phyloP scores from a whole-genome alignment of 352 stramenopile species.

The Pythium plurisporium region DNA sequence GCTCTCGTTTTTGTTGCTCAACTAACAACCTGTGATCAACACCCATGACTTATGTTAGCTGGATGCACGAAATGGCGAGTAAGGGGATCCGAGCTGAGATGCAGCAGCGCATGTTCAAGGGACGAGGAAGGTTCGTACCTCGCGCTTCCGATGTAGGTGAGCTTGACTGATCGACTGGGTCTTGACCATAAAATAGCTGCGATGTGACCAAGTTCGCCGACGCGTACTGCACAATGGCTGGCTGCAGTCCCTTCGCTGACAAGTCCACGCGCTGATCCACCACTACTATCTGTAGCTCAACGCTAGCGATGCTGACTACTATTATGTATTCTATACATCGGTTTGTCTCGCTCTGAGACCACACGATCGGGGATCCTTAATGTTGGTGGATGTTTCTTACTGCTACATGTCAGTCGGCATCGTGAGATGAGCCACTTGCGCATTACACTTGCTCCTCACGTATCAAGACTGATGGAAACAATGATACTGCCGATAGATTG shows the following conservation, averaged over 20 bases:
- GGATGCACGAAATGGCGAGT: conserved; percentile 67
- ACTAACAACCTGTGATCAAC: not conserved
- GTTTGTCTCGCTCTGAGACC: conserved; percentile 11
- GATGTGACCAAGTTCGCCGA: conserved; percentile 84
- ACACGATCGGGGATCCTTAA: not conserved
- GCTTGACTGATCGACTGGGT: not conserved
- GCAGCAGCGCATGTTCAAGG: conserved; percentile 80
- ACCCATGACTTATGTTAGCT: conserved; percentile 31
- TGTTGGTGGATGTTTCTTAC: conserved; percentile 11
- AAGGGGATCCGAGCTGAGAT: conserved; percentile 69
- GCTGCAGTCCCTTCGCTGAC: conserved; percentile 80
- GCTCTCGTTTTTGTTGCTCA: not conserved
- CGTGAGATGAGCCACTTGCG: not conserved
- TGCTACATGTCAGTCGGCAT: not conserved
- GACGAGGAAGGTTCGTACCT: conserved; percentile 53
- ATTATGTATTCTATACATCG: conserved; percentile 20
- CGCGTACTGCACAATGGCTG: conserved; percentile 81
- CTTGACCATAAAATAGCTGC: conserved; percentile 33
- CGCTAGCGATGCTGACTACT: conserved; percentile 1
- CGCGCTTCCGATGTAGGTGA: not conserved
- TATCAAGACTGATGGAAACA: no score
- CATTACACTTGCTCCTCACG: no score
- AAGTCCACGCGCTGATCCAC: conserved; percentile 67
- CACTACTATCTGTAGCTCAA: not conserved
- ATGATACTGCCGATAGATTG: no score